phyloP scores from a whole-genome alignment of 768 basidiomycete species.

The Termitomyces heimii region DNA sequence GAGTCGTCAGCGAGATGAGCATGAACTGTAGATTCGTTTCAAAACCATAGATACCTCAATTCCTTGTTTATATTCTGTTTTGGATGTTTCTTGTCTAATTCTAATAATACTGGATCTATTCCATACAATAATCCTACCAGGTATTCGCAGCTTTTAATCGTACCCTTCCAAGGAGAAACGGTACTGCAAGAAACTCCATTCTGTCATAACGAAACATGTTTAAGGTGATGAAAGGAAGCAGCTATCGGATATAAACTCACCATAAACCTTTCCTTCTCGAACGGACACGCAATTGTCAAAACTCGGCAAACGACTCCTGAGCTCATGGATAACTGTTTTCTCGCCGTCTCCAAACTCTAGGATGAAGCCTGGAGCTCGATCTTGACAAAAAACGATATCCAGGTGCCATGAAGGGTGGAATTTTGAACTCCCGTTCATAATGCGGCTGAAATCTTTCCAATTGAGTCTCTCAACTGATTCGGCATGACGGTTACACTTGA shows the following conservation, averaged over 20 bases:
- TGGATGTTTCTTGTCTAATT: neutral
- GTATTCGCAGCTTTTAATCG: neutral
- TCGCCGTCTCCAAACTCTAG: neutral
- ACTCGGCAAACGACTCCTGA: neutral
- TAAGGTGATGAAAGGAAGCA: neutral
- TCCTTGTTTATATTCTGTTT: neutral
- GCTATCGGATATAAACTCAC: neutral
- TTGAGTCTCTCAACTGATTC: neutral
- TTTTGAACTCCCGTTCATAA: neutral
- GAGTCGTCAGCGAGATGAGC: constrained; percentile 53
- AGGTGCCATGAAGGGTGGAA: neutral
- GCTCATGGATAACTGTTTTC: neutral
- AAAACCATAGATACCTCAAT: neutral
- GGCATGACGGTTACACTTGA: neutral
- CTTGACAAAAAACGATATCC: neutral
- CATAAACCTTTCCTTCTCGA: neutral
- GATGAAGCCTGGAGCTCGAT: neutral
- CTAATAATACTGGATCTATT: neutral
- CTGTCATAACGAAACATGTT: neutral
- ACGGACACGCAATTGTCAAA: neutral
- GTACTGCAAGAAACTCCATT: neutral
- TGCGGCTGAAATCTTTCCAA: neutral
- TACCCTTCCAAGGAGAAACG: neutral
- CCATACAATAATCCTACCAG: neutral
- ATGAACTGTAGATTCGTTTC: constrained; percentile 33